Percentiles rank a stretch among this genome's conserved stretches.
Conservation (phyloP, 352 stramenopile species). For the Pythium aphanidermatum region DNA sequence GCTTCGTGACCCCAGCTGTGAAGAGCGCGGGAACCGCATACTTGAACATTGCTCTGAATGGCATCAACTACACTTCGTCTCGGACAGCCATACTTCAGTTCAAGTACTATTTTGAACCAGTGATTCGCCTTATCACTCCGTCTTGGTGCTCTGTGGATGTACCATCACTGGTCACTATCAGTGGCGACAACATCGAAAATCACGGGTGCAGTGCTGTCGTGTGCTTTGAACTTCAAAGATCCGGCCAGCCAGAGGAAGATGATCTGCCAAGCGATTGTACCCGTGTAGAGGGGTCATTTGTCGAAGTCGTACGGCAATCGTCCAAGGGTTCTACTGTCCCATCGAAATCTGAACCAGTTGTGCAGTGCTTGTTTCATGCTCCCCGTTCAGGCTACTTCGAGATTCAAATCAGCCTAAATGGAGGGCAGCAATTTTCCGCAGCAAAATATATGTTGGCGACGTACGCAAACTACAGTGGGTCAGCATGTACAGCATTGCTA, state of each 20-base stretch:
- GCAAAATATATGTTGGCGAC: conserved; percentile 53
- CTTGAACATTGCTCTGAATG: conserved; percentile 67
- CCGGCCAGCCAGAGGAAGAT: conserved; percentile 13
- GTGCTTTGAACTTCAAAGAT: conserved; percentile 35
- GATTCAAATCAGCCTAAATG: conserved; percentile 61
- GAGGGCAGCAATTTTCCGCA: conserved; percentile 46
- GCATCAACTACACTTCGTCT: conserved; percentile 62
- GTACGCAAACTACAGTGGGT: conserved; percentile 59
- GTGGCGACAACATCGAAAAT: conserved; percentile 44
- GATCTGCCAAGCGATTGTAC: conserved; percentile 3
- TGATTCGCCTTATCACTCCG: conserved; percentile 44
- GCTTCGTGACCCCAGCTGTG: conserved; percentile 41
- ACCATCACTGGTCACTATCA: conserved; percentile 24
- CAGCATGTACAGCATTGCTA: conserved; percentile 45
- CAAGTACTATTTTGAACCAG: conserved; percentile 49
- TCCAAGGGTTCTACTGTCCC: too few relatives aligned
- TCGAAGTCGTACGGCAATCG: not conserved
- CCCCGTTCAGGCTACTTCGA: conserved; percentile 43
- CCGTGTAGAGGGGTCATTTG: conserved; percentile 29
- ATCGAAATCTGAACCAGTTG: too few relatives aligned
- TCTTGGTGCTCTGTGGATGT: conserved; percentile 40
- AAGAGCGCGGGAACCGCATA: conserved; percentile 30
- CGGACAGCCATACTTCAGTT: conserved; percentile 41
- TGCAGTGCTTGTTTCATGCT: conserved; percentile 31
- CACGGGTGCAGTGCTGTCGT: conserved; percentile 42